Base-by-base conservation (phyloP, 2,329 filamentous ascomycete species). In the Ramichloridium luteum region DNA sequence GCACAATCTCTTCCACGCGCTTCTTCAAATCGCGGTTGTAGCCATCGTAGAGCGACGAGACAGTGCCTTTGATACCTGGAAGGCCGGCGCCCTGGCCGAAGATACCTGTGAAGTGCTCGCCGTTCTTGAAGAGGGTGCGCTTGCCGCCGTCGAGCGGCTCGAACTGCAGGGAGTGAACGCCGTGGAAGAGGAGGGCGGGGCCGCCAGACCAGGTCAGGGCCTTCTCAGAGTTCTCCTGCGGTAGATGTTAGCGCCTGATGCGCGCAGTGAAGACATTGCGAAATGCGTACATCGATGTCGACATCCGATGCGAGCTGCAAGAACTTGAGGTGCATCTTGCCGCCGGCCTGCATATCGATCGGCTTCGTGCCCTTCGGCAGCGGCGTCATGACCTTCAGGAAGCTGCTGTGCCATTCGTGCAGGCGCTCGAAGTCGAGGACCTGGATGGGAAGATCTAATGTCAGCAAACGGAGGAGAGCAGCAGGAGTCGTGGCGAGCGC, bases 341-440 rank as follows among this genome's bases (percentile, higher is more conserved):
- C 27, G 27, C 27, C 27, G 6, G 13, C 15, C n/a, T 11, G n/a
- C 27, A 28, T 12, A n/a, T 28, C n/a, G n/a, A 13, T 11, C 12
- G 27, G 27, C 27, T 28, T 28, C 8, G 20, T 23, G n/a, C 27
- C 27, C 15, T 28, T 16, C n/a, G 27, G 27, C 27, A 28, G 27
- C 27, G 27, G 27, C 27, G 12, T 12, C 27, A 28, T 28, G 27
- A 28, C n/a, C 27, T 28, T 28, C 4, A 28, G n/a, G 27, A 28
- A 28, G 27, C 27, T 28, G 12, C n/a, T 28, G 27, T 28, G 27
- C 27, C 27, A 28, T 28, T 28, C 27, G 27, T 28, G 27, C 27
- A 28, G 12, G 27, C 27, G 27, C 4, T 13, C 27, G 27, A 28
- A 28, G 27, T 28, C 27, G 27, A 28, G 27, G 4, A 28, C 27